A percentile compares a stretch with the other conserved stretches of the same genome.
Conservation (phyloP, 345 rosid genomes). For the Pugionium cornutum region DNA sequence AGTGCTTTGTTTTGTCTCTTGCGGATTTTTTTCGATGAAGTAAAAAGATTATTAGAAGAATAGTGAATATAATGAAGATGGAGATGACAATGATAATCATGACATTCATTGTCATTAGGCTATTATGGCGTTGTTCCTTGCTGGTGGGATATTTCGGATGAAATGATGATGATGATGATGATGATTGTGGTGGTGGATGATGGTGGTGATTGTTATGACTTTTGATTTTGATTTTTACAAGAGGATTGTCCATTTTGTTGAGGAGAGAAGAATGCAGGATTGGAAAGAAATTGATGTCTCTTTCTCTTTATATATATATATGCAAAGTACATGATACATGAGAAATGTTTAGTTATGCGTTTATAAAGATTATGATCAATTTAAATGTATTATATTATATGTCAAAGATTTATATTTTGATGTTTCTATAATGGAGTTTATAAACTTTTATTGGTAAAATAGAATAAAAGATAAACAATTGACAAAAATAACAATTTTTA, state of each 20-base stretch:
- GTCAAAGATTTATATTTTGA: too few species aligned
- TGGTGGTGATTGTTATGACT: conserved; percentile 30
- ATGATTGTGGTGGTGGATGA: conserved; percentile 28
- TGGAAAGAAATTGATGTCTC: not conserved
- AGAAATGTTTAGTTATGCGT: too few species aligned
- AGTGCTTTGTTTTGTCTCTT: conserved; percentile 27
- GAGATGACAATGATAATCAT: conserved; percentile 50
- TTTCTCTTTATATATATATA: too few species aligned
- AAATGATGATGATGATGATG: conserved; percentile 28
- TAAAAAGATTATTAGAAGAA: conserved; percentile 49
- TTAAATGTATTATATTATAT: too few species aligned
- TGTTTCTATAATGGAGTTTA: too few species aligned
- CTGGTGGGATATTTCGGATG: conserved; percentile 21
- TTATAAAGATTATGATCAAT: too few species aligned
- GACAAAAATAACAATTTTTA: too few species aligned
- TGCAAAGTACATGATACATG: too few species aligned
- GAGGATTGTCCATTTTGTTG: conserved; percentile 1
- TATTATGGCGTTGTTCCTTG: too few species aligned
- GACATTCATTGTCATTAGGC: conserved; percentile 48
- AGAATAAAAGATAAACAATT: too few species aligned
- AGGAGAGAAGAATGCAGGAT: conserved; percentile 5
- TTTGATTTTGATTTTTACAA: conserved; percentile 37
- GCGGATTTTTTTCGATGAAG: conserved; percentile 52
- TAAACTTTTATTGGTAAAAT: too few species aligned
- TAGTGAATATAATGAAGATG: conserved; percentile 40